Evolutionary conservation across 495 filamentous ascomycete genomes (phyloP).

Genomic region (Penicillium subrubescens): DNA sequence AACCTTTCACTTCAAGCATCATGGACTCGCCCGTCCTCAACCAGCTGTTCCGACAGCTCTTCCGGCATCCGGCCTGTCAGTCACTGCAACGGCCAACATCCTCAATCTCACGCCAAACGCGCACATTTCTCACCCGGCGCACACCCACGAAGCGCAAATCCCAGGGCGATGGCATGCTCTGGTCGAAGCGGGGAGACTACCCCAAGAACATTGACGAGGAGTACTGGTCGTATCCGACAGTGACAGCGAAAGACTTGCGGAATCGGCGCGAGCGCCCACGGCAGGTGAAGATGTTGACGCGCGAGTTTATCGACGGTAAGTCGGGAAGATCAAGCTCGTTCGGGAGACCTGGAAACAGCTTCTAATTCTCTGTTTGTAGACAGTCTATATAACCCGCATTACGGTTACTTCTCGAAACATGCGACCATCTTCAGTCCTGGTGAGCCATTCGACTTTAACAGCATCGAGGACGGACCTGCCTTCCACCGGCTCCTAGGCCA

Average conservation of each 20-base stretch:
- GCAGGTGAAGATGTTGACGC: slow-evolving; percentile 91
- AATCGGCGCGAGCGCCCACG: slow-evolving; percentile 72
- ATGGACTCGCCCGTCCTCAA: slow-evolving; percentile 86
- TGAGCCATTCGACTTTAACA: slow-evolving; percentile 88
- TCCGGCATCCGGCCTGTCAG: slow-evolving; percentile 68
- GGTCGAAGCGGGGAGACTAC: slow-evolving; percentile 80
- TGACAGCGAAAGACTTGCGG: slow-evolving; percentile 78
- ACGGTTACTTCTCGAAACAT: slow-evolving; percentile 98
- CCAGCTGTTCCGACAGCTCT: slow-evolving; percentile 81
- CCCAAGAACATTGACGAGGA: slow-evolving; percentile 77
- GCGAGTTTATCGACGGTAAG: slow-evolving; percentile 96
- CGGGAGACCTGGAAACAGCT: not conserved
- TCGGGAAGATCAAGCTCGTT: slow-evolving; percentile 1
- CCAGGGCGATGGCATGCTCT: slow-evolving; percentile 47
- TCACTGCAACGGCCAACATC: slow-evolving; percentile 47
- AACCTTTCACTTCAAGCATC: slow-evolving; percentile 13
- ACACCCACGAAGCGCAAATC: slow-evolving; percentile 34
- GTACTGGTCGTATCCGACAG: slow-evolving; percentile 75
- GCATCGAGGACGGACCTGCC: slow-evolving; percentile 75
- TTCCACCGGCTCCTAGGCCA: slow-evolving; percentile 76
- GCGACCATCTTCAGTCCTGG: slow-evolving; percentile 94
- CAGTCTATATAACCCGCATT: slow-evolving; percentile 93
- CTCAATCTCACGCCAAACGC: slow-evolving; percentile 36
- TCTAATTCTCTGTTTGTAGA: slow-evolving; percentile 53
- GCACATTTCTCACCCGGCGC: slow-evolving; percentile 45